These are phyloP conservation scores for Kentomonas sorsogonicus DNA, from an alignment of 208 protist genomes.

Conservation along the genomic window DNA sequence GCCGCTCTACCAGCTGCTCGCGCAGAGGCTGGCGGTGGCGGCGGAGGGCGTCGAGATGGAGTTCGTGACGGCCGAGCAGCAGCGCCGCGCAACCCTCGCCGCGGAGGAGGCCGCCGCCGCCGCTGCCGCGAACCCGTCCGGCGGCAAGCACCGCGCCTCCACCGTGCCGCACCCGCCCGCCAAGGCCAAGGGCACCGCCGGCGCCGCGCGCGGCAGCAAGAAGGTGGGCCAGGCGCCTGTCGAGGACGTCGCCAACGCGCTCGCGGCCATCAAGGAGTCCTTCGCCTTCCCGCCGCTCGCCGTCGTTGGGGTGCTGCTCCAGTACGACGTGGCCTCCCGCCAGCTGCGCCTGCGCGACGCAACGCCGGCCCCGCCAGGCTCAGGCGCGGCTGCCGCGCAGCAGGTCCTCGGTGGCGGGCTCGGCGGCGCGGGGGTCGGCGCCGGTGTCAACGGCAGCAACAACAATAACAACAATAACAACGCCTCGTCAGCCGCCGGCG, in stretches of 20 bases:
- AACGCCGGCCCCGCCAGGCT: neutral
- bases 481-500: too few species aligned
- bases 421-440: neutral
- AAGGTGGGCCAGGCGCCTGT: conserved; percentile 8
- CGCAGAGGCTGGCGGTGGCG: conserved; percentile 26
- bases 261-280: conserved; percentile 7
- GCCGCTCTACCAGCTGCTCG: conserved; percentile 44
- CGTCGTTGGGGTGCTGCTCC: conserved; percentile 56
- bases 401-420: neutral
- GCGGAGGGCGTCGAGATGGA: neutral
- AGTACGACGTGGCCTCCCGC: conserved; percentile 58
- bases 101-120: neutral
- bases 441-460: neutral
- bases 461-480: neutral
- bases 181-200: neutral
- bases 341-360: conserved; percentile 36
- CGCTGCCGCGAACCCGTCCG: neutral
- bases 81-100: too few species aligned
- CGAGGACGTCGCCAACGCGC: conserved; percentile 13
- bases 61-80: too few species aligned
- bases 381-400: neutral
- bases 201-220: neutral
- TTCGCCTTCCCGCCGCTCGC: conserved; percentile 61
- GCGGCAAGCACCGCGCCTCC: too few species aligned
- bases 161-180: too few species aligned